phyloP scores from a whole-genome alignment of 352 stramenopile genomes.

The Pythium coloratum region DNA sequence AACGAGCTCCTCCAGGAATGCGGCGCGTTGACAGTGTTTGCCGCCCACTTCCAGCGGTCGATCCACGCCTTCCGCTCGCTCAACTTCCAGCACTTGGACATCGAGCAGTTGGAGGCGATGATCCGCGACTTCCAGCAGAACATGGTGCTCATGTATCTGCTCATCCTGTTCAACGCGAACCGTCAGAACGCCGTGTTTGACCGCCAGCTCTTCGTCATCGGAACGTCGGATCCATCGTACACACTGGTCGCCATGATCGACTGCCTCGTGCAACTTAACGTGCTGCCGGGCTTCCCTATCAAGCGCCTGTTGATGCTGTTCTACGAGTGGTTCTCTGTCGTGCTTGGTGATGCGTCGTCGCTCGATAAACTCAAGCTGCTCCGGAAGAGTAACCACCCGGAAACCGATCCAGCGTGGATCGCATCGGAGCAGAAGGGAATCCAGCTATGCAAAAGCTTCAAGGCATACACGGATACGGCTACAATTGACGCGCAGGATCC shows the following conservation, averaged over 20 bases:
- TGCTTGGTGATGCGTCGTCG: slow-evolving; percentile 54
- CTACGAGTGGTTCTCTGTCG: slow-evolving; percentile 62
- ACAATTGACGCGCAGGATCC: slow-evolving; percentile 61
- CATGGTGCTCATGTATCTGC: slow-evolving; percentile 78
- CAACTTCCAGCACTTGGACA: slow-evolving; percentile 73
- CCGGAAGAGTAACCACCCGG: slow-evolving; percentile 40
- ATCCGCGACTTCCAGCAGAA: slow-evolving; percentile 70
- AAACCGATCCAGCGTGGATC: slow-evolving; percentile 40
- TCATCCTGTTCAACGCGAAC: slow-evolving; percentile 75
- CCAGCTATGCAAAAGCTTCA: slow-evolving; percentile 70
- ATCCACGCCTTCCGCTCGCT: slow-evolving; percentile 67
- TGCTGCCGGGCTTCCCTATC: slow-evolving; percentile 73
- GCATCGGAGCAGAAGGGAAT: slow-evolving; percentile 54
- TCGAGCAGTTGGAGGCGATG: slow-evolving; percentile 63
- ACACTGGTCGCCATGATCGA: slow-evolving; percentile 70
- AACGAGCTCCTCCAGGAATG: slow-evolving; percentile 78
- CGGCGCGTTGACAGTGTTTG: slow-evolving; percentile 65
- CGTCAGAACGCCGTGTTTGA: slow-evolving; percentile 65
- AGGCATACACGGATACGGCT: slow-evolving; percentile 50
- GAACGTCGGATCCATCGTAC: slow-evolving; percentile 56
- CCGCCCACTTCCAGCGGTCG: slow-evolving; percentile 56
- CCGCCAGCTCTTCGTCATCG: slow-evolving; percentile 64
- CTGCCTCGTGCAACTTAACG: slow-evolving; percentile 68
- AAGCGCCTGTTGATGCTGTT: slow-evolving; percentile 77
- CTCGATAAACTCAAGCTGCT: slow-evolving; percentile 56